Conservation (phyloP, 2,329 filamentous ascomycete species). For the Raffaelea ambrosiae region DNA sequence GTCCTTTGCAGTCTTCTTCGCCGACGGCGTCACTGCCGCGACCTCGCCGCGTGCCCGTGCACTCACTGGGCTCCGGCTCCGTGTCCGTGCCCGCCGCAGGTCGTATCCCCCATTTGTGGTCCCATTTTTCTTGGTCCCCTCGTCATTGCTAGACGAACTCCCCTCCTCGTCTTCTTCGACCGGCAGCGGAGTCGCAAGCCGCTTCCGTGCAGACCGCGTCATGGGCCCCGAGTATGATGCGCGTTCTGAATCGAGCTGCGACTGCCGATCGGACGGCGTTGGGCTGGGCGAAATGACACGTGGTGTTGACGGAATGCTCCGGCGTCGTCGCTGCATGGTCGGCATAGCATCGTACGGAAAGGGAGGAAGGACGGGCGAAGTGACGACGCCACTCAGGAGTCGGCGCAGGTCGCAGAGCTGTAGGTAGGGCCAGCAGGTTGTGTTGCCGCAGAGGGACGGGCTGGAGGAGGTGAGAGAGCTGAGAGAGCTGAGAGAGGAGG, state of each 20-base stretch:
- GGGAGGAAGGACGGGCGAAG: conserved; percentile 48
- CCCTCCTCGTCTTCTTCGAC: conserved; percentile 40
- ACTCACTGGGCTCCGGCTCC: conserved; percentile 61
- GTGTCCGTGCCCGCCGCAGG: conserved; percentile 55
- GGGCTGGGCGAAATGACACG: conserved; percentile 87
- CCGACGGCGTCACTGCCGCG: conserved; percentile 29
- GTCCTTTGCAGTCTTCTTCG: conserved; percentile 16
- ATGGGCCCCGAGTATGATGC: conserved; percentile 60
- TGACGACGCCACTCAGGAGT: conserved; percentile 47
- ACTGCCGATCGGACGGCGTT: conserved; percentile 57
- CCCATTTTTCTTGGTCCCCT: background rate
- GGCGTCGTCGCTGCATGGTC: conserved; percentile 38
- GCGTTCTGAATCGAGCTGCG: background rate
- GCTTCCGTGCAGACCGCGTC: conserved; percentile 63
- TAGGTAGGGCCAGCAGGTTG: conserved; percentile 10
- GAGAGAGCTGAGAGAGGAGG: conserved; percentile 5
- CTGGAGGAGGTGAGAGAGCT: conserved; percentile 14
- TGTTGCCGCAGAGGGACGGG: conserved; percentile 2
- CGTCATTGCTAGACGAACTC: background rate
- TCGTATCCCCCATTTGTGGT: conserved; percentile 18
- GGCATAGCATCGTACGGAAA: conserved; percentile 32
- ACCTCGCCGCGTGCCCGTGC: conserved; percentile 43
- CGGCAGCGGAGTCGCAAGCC: conserved; percentile 43
- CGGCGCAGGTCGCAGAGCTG: conserved; percentile 35
- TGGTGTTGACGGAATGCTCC: conserved; percentile 64